Evolutionary conservation across 139 green algal genomes (phyloP), one percentile per base, ranked within the genome.

Genomic region (Ettlia oleoabundans): DNA sequence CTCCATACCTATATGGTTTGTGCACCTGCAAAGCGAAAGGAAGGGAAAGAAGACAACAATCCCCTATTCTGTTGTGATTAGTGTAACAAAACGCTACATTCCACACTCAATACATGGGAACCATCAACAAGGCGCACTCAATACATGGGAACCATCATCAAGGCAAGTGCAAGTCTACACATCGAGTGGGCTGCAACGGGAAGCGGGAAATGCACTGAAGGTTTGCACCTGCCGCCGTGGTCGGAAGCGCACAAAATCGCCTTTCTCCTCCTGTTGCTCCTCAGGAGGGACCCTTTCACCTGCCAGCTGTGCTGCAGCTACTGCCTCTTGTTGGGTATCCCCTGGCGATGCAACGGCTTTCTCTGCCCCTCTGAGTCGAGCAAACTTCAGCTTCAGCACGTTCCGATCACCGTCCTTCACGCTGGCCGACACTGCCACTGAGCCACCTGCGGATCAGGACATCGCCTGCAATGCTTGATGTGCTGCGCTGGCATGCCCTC

Each of bases 341-440:
- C 32, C 15, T 4, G 64, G 32, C 4, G 64, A 9, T 43, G 32
- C 64, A 6, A 30, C 42, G 24, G 21, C 43, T 15, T 13, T 40
- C 1, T 4, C 51, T 6, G n/a, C 51, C 32, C 26, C 40, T 26
- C 55, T 62, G 5, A 68, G 30, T 4, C 55, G 52, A 3, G 63
- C 64, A 52, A 83, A 78, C 53, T 84, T 84, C 19, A 73, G 76
- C 76, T 74, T 74, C 4, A 82, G 62, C 41, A 64, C 30, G 30
- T 82, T 81, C 35, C 73, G 67, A 26, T 75, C 67, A 40, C 67
- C 67, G 40, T 75, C 67, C 40, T 61, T 75, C 40, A 55, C 6
- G 0, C 26, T 58, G 38, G 67, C 67, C 0, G 67, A 75, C 67
- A 75, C 37, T 3, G 67, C 38, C 67, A 75, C 8, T 4, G 67